A percentile compares a stretch with the other conserved stretches of the same genome.
These are phyloP conservation scores for Huntiella decipiens DNA, from an alignment of 2,329 filamentous ascomycete species.

Conservation along the genomic window DNA sequence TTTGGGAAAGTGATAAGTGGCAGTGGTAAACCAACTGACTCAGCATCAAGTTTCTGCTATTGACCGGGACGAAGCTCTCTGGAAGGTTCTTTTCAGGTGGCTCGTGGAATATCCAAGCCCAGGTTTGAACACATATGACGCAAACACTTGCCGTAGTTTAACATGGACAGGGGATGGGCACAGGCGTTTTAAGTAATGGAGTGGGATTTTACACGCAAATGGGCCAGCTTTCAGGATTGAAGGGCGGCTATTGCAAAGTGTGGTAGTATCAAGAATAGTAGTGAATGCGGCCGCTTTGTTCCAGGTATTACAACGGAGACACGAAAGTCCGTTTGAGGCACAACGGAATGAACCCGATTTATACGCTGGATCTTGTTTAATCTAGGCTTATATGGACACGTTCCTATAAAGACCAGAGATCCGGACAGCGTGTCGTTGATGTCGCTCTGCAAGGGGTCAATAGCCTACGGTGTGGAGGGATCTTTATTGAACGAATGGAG, in stretches of 20 bases:
- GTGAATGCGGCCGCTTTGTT: too few species aligned
- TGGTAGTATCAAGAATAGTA: too few species aligned
- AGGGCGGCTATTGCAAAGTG: not conserved
- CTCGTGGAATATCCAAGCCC: not conserved
- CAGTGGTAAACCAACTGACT: too few species aligned
- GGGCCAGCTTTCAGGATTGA: not conserved
- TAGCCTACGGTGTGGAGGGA: not conserved
- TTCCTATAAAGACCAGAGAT: not conserved
- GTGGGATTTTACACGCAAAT: not conserved
- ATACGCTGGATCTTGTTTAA: too few species aligned
- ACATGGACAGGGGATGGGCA: constrained; percentile 2
- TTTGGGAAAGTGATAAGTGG: too few species aligned
- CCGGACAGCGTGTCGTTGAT: constrained; percentile 1
- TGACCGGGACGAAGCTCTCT: not conserved
- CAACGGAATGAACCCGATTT: too few species aligned
- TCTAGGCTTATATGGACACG: too few species aligned
- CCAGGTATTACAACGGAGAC: too few species aligned
- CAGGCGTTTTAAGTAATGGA: constrained; percentile 3
- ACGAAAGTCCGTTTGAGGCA: too few species aligned
- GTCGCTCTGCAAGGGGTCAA: constrained; percentile 5
- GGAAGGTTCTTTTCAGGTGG: constrained; percentile 1
- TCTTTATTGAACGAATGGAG: not conserved
- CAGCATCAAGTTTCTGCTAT: too few species aligned
- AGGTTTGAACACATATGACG: not conserved
- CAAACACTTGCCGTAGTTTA: constrained; percentile 1